phyloP scores from a whole-genome alignment of 2,329 filamentous ascomycete genomes.

The Diaporthe ilicicola region DNA sequence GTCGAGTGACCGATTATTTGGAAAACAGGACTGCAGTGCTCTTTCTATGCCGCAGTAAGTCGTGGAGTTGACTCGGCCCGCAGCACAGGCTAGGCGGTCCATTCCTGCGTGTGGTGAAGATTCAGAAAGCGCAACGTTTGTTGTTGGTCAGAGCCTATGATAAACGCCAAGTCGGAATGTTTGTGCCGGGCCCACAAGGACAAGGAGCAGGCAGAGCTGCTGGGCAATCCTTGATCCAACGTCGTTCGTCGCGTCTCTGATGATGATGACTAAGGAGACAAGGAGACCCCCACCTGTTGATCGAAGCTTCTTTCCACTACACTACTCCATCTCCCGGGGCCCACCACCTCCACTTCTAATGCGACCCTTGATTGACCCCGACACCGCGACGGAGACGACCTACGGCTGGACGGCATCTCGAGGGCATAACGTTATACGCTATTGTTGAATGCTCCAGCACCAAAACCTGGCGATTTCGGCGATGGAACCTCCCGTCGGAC shows the following conservation, averaged over 20 bases:
- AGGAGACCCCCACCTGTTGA: background rate
- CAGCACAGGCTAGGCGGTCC: too few species aligned
- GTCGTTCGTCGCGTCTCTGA: slow-evolving; percentile 1
- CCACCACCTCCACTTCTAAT: background rate
- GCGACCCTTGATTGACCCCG: background rate
- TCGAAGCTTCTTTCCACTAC: slow-evolving; percentile 14
- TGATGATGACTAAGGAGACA: slow-evolving; percentile 5
- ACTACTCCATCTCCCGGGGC: background rate
- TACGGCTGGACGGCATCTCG: background rate
- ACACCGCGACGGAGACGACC: background rate
- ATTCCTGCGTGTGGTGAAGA: background rate
- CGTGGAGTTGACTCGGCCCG: background rate
- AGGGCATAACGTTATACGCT: background rate
- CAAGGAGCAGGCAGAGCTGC: background rate
- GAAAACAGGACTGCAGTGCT: background rate
- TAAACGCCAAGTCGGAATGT: slow-evolving; percentile 9
- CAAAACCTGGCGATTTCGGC: background rate
- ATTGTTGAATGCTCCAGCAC: background rate
- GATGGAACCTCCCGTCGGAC: background rate
- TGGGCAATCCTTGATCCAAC: slow-evolving; percentile 10
- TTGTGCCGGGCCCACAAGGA: background rate
- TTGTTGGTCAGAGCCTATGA: background rate
- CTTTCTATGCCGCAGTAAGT: background rate
- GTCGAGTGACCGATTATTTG: background rate
- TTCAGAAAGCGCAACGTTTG: background rate